Evolutionary conservation across 2,329 filamentous ascomycete species (phyloP), one percentile per base, ranked within the genome.

Genomic region (Colletotrichum tanaceti): DNA sequence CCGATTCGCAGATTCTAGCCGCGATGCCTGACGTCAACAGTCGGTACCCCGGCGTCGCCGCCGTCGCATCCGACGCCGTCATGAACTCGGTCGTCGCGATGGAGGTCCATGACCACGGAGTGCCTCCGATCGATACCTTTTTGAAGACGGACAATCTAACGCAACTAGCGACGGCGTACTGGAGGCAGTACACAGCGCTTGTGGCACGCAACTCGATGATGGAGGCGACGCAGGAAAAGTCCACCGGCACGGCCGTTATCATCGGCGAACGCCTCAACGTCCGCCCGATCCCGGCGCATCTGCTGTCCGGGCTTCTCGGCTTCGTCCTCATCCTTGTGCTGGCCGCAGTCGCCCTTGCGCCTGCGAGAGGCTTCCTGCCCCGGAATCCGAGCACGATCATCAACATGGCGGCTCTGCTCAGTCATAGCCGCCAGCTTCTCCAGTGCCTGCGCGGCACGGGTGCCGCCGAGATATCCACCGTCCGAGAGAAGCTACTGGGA

Each of bases 361-460:
- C 79, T 0, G 75, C 44, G 32, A 71, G 71, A 39, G 78, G 78
- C 0, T 76, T 80, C n/a, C 73, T 81, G 4, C 79, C 80, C 0
- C 75, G 78, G 14, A 72, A 77, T 9, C 78, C 79, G 0, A 75
- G 73, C 18, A 77, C 76, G 3, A 74, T 81, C 11, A 73, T 79
- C 47, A 77, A 77, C 55, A 72, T 76, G 67, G 79, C 79, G 0
- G 74, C 79, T 2, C 73, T 81, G 14, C 70, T 81, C 3, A 74
- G 77, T 2, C 78, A 81, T 41, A 81, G 79, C 55, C 75, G 75
- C 4, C 68, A 74, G 7, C 72, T 81, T 1, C 73, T 81, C 1
- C 77, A 80, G 54, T 74, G 74, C 1, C 74, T 81, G 1, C 74
- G 74, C 9, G 79, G 78, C 2, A 73, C 77, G 14, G 79, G 79